Percentiles rank a stretch among this genome's conserved stretches.
These are phyloP conservation scores for Mycosphaerelloides madeirae DNA, from an alignment of 2,329 filamentous ascomycete species.

Conservation along the genomic window DNA sequence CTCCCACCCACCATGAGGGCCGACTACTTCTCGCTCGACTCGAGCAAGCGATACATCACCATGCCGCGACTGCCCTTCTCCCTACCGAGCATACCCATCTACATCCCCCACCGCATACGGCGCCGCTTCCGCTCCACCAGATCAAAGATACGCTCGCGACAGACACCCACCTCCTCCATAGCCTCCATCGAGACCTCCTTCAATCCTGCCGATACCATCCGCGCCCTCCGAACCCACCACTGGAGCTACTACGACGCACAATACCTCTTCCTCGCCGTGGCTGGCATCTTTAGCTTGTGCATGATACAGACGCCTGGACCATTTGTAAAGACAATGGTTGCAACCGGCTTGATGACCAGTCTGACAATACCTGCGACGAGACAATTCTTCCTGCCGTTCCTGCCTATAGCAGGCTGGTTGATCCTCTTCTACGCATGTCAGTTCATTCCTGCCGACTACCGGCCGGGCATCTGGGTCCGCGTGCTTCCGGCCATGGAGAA, in stretches of 20 bases:
- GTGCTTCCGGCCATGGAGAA: constrained; percentile 93
- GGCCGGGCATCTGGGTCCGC: constrained; percentile 91
- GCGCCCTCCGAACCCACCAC: constrained; percentile 67
- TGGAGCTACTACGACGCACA: constrained; percentile 83
- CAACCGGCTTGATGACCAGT: constrained; percentile 62
- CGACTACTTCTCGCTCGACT: constrained; percentile 26
- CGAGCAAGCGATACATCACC: constrained; percentile 38
- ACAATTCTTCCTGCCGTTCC: constrained; percentile 85
- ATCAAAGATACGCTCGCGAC: constrained; percentile 62
- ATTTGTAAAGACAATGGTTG: constrained; percentile 67
- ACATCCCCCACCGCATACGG: constrained; percentile 61
- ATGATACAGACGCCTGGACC: constrained; percentile 76
- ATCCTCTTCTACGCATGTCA: constrained; percentile 89
- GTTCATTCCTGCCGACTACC: constrained; percentile 83
- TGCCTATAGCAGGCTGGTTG: constrained; percentile 80
- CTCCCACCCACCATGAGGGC: constrained; percentile 19
- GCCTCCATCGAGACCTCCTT: constrained; percentile 75
- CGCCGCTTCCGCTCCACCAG: constrained; percentile 56
- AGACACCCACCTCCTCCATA: constrained; percentile 67
- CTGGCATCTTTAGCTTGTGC: constrained; percentile 77
- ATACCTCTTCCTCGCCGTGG: constrained; percentile 67
- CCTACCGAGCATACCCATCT: constrained; percentile 45
- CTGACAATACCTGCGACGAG: constrained; percentile 77
- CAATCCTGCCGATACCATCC: constrained; percentile 71
- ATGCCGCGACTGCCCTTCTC: constrained; percentile 44